These are phyloP conservation scores for Lojkania enalia DNA, from an alignment of 2,329 filamentous ascomycete species.

Conservation along the genomic window DNA sequence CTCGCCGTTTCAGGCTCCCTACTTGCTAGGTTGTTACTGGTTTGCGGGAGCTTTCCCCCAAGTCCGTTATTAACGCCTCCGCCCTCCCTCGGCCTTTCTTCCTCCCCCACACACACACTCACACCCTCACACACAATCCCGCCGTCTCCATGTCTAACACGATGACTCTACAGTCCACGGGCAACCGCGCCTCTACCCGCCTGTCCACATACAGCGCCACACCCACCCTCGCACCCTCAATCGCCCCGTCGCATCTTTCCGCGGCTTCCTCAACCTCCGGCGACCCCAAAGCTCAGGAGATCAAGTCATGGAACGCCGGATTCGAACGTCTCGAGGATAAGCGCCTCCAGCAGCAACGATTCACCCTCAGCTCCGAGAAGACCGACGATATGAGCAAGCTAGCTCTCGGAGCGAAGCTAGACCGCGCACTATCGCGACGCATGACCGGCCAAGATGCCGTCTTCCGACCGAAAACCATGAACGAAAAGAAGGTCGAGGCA, in stretches of 20 bases:
- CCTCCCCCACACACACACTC: conserved; percentile 5
- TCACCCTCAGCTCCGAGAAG: conserved; percentile 77
- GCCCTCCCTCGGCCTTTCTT: conserved; percentile 8
- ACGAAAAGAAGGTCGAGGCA: conserved; percentile 42
- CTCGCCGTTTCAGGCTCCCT: conserved; percentile 35
- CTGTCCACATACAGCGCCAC: conserved; percentile 56
- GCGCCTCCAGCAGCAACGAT: conserved; percentile 79
- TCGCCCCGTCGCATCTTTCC: conserved; percentile 50
- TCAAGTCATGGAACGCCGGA: conserved; percentile 76
- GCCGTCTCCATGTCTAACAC: conserved; percentile 35
- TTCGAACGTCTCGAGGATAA: conserved; percentile 90
- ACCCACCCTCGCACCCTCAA: conserved; percentile 55
- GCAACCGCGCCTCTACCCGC: conserved; percentile 48
- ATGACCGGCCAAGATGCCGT: conserved; percentile 90
- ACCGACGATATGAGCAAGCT: conserved; percentile 81
- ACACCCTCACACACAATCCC: conserved; percentile 12
- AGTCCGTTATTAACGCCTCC: conserved; percentile 18
- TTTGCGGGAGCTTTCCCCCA: conserved; percentile 6
- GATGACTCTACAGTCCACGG: conserved; percentile 33
- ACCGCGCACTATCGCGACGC: conserved; percentile 80
- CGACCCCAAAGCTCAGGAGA: conserved; percentile 61
- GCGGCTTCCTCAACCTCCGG: conserved; percentile 37
- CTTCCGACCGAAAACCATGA: conserved; percentile 62
- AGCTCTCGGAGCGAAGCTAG: conserved; percentile 85
- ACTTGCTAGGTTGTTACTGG: conserved; percentile 22